Conservation (phyloP, 2,329 filamentous ascomycete species). For the Claviceps cyperi region DNA sequence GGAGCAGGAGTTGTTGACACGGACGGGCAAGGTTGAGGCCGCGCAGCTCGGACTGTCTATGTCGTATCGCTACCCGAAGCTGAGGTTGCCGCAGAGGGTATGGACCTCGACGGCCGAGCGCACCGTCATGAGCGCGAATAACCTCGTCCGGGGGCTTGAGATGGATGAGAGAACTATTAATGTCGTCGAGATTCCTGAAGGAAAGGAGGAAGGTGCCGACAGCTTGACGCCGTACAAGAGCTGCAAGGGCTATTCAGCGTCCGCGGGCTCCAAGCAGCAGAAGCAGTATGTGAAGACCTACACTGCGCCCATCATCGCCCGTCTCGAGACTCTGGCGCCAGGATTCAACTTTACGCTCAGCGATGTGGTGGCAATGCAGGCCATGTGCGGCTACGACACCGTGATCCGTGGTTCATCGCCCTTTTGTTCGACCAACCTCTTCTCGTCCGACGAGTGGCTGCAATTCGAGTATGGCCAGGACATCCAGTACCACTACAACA, state of each 20-base stretch:
- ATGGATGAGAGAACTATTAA: slow-evolving; percentile 36
- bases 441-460: slow-evolving; percentile 50
- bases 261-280: slow-evolving; percentile 40
- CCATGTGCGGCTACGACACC: slow-evolving; percentile 51
- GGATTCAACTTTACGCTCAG: slow-evolving; percentile 48
- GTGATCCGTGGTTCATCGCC: slow-evolving; percentile 47
- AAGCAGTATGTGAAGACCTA: slow-evolving; percentile 37
- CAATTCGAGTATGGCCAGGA: slow-evolving; percentile 51
- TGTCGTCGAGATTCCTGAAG: slow-evolving; percentile 41
- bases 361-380: slow-evolving; percentile 52
- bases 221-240: slow-evolving; percentile 48
- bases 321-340: slow-evolving; percentile 36
- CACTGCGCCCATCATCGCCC: slow-evolving; percentile 43
- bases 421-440: slow-evolving; percentile 45
- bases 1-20: slow-evolving; percentile 44
- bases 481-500: slow-evolving; percentile 49
- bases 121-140: slow-evolving; percentile 42
- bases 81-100: slow-evolving; percentile 37
- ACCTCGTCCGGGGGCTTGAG: slow-evolving; percentile 43
- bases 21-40: slow-evolving; percentile 45
- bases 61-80: slow-evolving; percentile 38
- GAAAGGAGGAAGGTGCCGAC: slow-evolving; percentile 41
- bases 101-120: slow-evolving; percentile 51
- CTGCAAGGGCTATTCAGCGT: slow-evolving; percentile 47
- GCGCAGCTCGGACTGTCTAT: slow-evolving; percentile 43